These are phyloP conservation scores for Cercospora berteroae DNA, from an alignment of 2,329 filamentous ascomycete species.

Conservation along the genomic window DNA sequence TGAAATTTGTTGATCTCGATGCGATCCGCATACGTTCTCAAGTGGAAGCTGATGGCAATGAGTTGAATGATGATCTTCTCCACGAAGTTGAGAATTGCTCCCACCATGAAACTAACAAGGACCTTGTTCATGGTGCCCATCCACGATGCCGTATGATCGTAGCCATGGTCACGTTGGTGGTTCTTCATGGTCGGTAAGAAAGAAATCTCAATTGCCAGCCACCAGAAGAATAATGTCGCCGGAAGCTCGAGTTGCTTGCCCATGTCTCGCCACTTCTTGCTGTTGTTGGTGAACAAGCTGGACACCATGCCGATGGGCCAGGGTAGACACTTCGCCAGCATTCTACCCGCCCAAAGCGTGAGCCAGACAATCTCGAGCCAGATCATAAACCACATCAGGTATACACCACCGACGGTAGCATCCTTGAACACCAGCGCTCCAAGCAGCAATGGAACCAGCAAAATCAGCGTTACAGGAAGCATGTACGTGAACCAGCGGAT, in stretches of 20 bases:
- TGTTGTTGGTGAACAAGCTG: conserved; percentile 77
- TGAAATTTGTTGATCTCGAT: conserved; percentile 93
- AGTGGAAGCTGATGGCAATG: conserved; percentile 90
- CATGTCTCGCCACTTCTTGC: conserved; percentile 91
- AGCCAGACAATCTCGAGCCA: conserved; percentile 95
- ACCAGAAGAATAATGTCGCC: conserved; percentile 86
- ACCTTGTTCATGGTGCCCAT: conserved; percentile 79
- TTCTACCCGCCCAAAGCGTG: conserved; percentile 73
- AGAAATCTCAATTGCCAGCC: conserved; percentile 79
- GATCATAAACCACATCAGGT: conserved; percentile 86
- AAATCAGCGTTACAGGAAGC: conserved; percentile 59
- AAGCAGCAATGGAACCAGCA: conserved; percentile 67
- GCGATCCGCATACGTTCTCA: conserved; percentile 82
- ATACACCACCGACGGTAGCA: conserved; percentile 66
- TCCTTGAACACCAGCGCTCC: conserved; percentile 58
- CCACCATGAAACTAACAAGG: conserved; percentile 79
- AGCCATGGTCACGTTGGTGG: conserved; percentile 57
- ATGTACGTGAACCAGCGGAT: conserved; percentile 72
- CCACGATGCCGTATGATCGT: conserved; percentile 59
- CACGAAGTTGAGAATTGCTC: conserved; percentile 73
- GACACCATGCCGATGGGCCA: conserved; percentile 62
- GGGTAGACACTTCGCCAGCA: conserved; percentile 64
- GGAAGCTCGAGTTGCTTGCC: conserved; percentile 82
- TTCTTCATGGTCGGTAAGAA: conserved; percentile 79
- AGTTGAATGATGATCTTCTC: conserved; percentile 95